Base-by-base conservation (phyloP, 495 filamentous ascomycete genomes). In the Wilcoxina mikolae region DNA sequence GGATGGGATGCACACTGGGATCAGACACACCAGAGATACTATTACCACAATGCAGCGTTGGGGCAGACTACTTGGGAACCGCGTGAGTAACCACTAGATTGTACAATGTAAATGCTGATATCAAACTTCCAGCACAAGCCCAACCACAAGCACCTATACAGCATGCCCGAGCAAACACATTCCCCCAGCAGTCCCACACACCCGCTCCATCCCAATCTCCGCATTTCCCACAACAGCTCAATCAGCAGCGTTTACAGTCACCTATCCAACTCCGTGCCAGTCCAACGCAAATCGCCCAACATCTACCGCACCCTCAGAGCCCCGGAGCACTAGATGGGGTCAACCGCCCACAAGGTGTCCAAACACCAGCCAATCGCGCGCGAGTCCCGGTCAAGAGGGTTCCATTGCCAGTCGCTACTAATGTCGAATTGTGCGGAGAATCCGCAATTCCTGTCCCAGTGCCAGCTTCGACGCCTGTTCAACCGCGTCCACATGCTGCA, bases 341-440 rank as follows among this genome's bases (percentile, higher is more conserved):
- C 46, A 15, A 4, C 23, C 22, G 43, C 27, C 46, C 22, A 27
- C 23, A 11, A 27, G 27, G 23, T 29, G 46, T 23, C 12, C 9
- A 12, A 11, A 15, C 46, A 49, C 9, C 22, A 29, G 46, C 46
- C 20, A n/a, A 15, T 15, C 12, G 24, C 24, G 9, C 12, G 4
- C 46, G 24, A 7, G 12, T 15, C 24, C 46, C 43, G 11, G 43
- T 17, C n/a, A 39, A 39, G 4, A 39, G 35, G 20, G 35, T 39
- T 39, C 43, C 43, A 17, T 3, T 46, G 11, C 47, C 23, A n/a
- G 26, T 12, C 22, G 4, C 2, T 28, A 24, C 2, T 10, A 28
- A 35, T 26, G 28, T 39, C 4, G 49, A 52, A n/a, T 31, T 52
- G 5, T 52, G 31, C 24, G 49, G 29, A 3, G 49, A 52, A 12